Evolutionary conservation across 2,329 filamentous ascomycete species (phyloP).

Genomic region (Hymenoscyphus infarciens): DNA sequence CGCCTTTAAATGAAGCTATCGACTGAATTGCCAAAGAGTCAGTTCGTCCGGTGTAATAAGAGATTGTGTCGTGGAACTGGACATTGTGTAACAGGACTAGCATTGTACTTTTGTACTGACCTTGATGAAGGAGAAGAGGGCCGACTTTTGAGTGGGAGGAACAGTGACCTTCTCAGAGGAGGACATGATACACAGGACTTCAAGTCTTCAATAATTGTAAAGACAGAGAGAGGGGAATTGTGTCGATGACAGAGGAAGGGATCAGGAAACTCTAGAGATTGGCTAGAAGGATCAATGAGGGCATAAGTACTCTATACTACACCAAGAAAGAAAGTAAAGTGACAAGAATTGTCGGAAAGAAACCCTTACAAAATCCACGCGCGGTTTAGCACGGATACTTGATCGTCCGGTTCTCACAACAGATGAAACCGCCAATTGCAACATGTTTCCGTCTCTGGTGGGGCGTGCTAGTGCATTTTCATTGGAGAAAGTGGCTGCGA

Average conservation of each 20-base stretch:
- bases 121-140: constrained; percentile 34
- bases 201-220: not conserved
- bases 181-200: constrained; percentile 9
- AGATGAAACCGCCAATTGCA: constrained; percentile 6
- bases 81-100: not conserved
- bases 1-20: constrained; percentile 77
- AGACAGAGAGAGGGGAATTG: not conserved
- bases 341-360: not conserved
- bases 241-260: too few species aligned
- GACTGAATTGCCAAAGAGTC: constrained; percentile 42
- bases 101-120: constrained; percentile 14
- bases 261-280: not conserved
- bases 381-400: constrained; percentile 7
- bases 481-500: too few species aligned
- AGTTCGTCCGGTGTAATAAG: not conserved
- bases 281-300: not conserved
- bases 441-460: not conserved
- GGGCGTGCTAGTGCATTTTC: too few species aligned
- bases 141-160: constrained; percentile 26
- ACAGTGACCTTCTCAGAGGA: constrained; percentile 23
- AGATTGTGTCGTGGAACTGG: not conserved
- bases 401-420: constrained; percentile 8
- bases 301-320: not conserved
- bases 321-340: constrained; percentile 4
- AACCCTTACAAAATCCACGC: not conserved